Base-by-base conservation (phyloP, 345 rosid genomes). In the Garcia nutans region DNA sequence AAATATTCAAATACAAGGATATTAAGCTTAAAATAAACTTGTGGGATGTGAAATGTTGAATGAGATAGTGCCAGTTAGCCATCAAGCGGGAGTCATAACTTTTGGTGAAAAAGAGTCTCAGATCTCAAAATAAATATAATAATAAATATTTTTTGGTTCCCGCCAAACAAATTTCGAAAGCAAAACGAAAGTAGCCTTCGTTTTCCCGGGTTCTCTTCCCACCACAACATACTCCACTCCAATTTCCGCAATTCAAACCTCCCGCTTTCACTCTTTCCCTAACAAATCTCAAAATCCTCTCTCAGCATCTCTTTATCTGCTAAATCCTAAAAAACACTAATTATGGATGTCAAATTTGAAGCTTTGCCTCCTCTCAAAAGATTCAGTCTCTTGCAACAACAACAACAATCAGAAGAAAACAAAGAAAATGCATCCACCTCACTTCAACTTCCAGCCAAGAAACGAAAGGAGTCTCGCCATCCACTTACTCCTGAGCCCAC, bases 321-420 rank as follows among this genome's bases (percentile, higher is more conserved):
- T 2, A 33, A 33, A 33, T 33, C 37, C 44, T 24, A 47, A 63
- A 68, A 66, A 70, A 70, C 71, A 15, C n/a, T 17, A 16, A 16
- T 54, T 59, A 93, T 88, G 96, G 92, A 89, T 59, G 8, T 85
- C 68, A 80, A 79, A 9, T 84, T 71, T 62, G 90, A 85, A 70
- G 68, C 81, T 22, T 63, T 90, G 33, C 98, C 98, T 75, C 98
- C 98, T 74, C 86, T 89, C 83, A 92, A 96, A 76, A 79, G 99
- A 67, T 83, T 87, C 42, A 81, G 89, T 44, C 61, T 89, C 69
- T 70, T 88, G 74, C 94, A 88, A 56, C 82, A 84, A 55, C 82
- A 73, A 3, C 75, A 50, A 3, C 23, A 71, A 8, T 77, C 74
- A 0, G 50, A 73, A 3, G 56, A 77, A 9, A 41, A 71, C 64